Percentiles rank a stretch among this genome's conserved stretches.
phyloP scores from a whole-genome alignment of 208 protist genomes.

The Trypanosoma scelopori region DNA sequence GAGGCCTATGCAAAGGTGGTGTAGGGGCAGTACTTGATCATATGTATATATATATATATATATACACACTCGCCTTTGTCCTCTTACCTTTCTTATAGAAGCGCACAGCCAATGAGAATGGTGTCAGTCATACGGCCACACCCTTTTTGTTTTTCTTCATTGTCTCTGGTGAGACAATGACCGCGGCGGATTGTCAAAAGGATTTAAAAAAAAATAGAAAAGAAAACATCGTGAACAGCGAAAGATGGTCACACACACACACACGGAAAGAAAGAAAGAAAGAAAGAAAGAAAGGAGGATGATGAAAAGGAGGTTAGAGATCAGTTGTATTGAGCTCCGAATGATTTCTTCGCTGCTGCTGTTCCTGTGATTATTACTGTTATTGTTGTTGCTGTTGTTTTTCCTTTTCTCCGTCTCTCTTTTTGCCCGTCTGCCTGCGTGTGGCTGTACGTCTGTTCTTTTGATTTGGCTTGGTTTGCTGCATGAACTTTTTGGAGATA shows the following conservation, averaged over 20 bases:
- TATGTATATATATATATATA: too few species aligned
- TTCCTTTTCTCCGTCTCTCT: constrained; percentile 8
- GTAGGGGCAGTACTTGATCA: background rate
- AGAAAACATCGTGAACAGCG: too few species aligned
- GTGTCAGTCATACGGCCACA: too few species aligned
- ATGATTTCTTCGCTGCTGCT: too few species aligned
- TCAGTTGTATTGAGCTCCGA: too few species aligned
- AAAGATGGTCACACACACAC: too few species aligned
- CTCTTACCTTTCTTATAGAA: constrained; percentile 10
- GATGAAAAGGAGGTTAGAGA: too few species aligned
- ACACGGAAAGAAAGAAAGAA: too few species aligned
- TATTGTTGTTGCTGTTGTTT: background rate
- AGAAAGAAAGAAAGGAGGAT: too few species aligned
- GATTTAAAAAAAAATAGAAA: too few species aligned
- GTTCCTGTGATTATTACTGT: too few species aligned
- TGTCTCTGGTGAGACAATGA: background rate
- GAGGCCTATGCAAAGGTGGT: constrained; percentile 68
- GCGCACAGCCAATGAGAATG: background rate
- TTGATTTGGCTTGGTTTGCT: background rate
- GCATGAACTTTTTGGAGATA: background rate
- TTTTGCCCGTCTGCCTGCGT: constrained; percentile 12
- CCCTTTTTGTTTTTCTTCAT: constrained; percentile 12
- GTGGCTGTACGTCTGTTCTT: constrained; percentile 2
- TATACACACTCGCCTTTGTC: constrained; percentile 10
- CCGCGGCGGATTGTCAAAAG: too few species aligned